phyloP scores from a whole-genome alignment of 495 filamentous ascomycete species.

The Xylaria sp. region DNA sequence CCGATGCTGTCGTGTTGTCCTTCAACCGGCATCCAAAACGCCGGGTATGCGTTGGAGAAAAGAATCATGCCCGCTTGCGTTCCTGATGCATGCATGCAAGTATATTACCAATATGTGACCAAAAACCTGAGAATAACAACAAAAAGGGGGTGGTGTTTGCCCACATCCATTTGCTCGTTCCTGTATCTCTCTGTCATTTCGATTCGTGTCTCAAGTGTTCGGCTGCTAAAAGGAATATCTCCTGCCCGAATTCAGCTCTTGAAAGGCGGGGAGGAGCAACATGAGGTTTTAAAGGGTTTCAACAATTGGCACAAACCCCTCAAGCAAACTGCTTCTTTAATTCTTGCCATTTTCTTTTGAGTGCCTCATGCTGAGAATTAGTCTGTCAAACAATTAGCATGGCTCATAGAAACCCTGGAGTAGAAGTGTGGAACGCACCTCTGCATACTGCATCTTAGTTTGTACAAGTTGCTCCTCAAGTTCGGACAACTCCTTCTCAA shows the following conservation, averaged over 20 bases:
- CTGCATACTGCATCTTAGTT: conserved; percentile 93
- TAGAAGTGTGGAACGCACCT: conserved; percentile 65
- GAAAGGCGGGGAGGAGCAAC: neutral
- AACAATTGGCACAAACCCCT: conserved; percentile 5
- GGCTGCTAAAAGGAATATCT: neutral
- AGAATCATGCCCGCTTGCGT: conserved; percentile 22
- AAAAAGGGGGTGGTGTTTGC: conserved; percentile 18
- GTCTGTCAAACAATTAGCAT: conserved; percentile 56
- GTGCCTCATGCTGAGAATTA: conserved; percentile 74
- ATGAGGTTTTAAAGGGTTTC: neutral
- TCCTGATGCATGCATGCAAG: conserved; percentile 24
- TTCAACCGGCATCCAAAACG: conserved; percentile 18
- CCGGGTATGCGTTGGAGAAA: conserved; percentile 22
- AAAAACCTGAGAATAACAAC: conserved; percentile 20
- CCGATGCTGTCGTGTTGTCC: conserved; percentile 16
- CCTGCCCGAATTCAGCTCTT: neutral
- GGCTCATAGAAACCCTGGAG: neutral
- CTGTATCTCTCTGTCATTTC: conserved; percentile 7
- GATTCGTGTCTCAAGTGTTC: neutral
- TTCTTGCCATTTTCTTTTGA: conserved; percentile 82
- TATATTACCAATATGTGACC: conserved; percentile 26
- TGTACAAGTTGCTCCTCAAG: conserved; percentile 94
- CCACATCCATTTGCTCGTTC: conserved; percentile 14
- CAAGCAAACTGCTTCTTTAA: conserved; percentile 66
- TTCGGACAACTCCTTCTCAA: conserved; percentile 91